Evolutionary conservation across 1,284 basidiomycete genomes (phyloP).

Genomic region (Wolfiporia cocos): DNA sequence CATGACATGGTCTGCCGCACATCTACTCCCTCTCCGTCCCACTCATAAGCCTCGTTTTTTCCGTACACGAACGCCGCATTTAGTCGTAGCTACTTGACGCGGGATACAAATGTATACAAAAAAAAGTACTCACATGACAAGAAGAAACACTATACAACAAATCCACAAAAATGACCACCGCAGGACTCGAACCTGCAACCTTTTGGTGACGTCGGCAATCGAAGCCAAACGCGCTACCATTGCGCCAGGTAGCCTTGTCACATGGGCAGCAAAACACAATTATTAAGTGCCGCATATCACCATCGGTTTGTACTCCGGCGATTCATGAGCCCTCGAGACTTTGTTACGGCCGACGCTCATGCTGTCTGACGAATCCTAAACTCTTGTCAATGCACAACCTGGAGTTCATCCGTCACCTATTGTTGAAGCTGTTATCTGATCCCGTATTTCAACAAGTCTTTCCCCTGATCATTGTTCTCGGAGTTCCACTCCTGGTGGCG

Average conservation of each 20-base stretch:
- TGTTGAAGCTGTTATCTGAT: slow-evolving; percentile 16
- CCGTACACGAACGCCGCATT: too few species aligned
- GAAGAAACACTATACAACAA: too few species aligned
- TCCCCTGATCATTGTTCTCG: slow-evolving; percentile 47
- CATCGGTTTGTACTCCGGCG: too few species aligned
- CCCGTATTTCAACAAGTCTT: slow-evolving; percentile 40
- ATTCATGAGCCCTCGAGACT: too few species aligned
- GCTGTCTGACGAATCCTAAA: slow-evolving; percentile 13
- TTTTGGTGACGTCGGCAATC: slow-evolving; percentile 68
- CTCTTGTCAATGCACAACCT: slow-evolving; percentile 24
- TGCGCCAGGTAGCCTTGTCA: slow-evolving; percentile 62
- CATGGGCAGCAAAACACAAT: background rate
- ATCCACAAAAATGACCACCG: slow-evolving; percentile 53
- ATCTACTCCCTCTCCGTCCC: too few species aligned
- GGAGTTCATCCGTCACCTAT: slow-evolving; percentile 25
- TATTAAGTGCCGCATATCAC: too few species aligned
- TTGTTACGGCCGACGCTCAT: slow-evolving; percentile 9
- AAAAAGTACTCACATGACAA: slow-evolving; percentile 6
- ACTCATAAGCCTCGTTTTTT: too few species aligned
- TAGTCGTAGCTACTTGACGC: too few species aligned
- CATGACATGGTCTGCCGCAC: too few species aligned
- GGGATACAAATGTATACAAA: too few species aligned
- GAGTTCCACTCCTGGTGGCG: slow-evolving; percentile 46
- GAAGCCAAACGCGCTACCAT: slow-evolving; percentile 89
- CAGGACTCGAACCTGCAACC: slow-evolving; percentile 89